These are phyloP conservation scores for Saturnispora besseyi DNA, from an alignment of 805 yeast species.

Conservation along the genomic window DNA sequence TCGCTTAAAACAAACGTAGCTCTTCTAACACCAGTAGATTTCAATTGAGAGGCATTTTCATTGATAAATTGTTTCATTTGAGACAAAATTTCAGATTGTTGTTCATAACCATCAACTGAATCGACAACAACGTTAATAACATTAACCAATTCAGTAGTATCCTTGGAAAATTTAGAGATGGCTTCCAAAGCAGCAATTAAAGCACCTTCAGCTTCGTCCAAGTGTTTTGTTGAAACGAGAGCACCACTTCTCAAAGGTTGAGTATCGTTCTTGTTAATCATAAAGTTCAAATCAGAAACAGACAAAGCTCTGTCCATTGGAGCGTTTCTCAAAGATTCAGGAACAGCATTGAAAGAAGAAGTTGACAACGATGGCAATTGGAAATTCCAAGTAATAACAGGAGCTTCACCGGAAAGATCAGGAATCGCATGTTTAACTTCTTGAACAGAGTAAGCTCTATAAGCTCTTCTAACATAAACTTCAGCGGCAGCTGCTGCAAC, in stretches of 20 bases:
- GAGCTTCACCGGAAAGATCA: constrained; percentile 38
- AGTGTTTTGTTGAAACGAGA: constrained; percentile 66
- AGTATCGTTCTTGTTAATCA: constrained; percentile 59
- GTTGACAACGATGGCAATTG: constrained; percentile 65
- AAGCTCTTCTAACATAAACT: constrained; percentile 92
- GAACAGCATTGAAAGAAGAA: constrained; percentile 68
- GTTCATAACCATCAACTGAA: constrained; percentile 61
- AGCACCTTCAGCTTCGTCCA: constrained; percentile 86
- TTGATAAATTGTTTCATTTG: constrained; percentile 58
- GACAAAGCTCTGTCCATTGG: constrained; percentile 78
- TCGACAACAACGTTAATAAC: constrained; percentile 76
- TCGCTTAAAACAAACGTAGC: constrained; percentile 84
- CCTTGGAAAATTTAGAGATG: constrained; percentile 39
- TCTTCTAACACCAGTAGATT: constrained; percentile 75
- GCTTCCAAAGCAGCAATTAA: constrained; percentile 65
- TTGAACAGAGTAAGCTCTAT: constrained; percentile 88
- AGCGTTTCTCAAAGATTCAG: constrained; percentile 28
- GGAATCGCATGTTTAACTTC: constrained; percentile 55
- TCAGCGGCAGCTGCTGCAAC: constrained; percentile 95
- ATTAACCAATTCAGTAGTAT: constrained; percentile 47
- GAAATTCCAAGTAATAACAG: constrained; percentile 82
- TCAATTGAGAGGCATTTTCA: constrained; percentile 62
- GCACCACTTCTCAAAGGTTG: constrained; percentile 77
- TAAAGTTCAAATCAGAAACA: constrained; percentile 83
- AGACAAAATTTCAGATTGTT: constrained; percentile 58